Base-by-base conservation (phyloP, 2,329 filamentous ascomycete species). In the Colletotrichum lindemuthianum region DNA sequence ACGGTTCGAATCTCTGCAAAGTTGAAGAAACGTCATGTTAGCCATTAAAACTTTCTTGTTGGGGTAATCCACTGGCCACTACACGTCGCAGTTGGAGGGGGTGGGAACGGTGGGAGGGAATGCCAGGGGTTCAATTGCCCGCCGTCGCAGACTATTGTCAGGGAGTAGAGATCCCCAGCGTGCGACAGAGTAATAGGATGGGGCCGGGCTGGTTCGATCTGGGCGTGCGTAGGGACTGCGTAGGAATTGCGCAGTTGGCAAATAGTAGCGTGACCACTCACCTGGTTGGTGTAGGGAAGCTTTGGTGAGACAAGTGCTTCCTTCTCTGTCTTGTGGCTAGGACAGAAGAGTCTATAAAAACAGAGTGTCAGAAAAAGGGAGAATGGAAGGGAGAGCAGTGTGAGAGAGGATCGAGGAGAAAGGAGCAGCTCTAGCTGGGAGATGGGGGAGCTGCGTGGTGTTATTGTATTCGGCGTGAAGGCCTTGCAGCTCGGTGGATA, bases 381-480 rank as follows among this genome's bases (percentile, higher is more conserved):
- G 61, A 65, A 61, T 64, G 63, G 53, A 59, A 63, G 59, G 60
- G 63, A 66, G 63, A 58, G 40, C 34, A 63, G 48, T 63, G 59
- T 16, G 59, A 63, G 52, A 49, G 48, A 64, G 53, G 63, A 57
- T 37, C 24, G 47, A 64, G 50, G 36, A 57, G 10, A 50, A 47
- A 43, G 37, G 59, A 32, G 32, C 36, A 34, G 40, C 11, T 16
- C 33, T 9, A 5, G 4, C 41, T 12, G 32, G 40, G 51, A 16
- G 44, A 15, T 5, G 61, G 33, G 55, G 61, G 61, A 47, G 34
- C 15, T 33, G 36, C 32, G 55, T 56, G 58, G 57, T 65, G 49
- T 65, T 65, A 65, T 61, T 65, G 61, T 65, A 61, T 60, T 57
- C 57, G 51, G 51, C 9, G 4, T n/a, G 54, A 41, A 37, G 43